Evolutionary conservation across 768 basidiomycete genomes (phyloP).

Genomic region (Guyanaporus albipodus): DNA sequence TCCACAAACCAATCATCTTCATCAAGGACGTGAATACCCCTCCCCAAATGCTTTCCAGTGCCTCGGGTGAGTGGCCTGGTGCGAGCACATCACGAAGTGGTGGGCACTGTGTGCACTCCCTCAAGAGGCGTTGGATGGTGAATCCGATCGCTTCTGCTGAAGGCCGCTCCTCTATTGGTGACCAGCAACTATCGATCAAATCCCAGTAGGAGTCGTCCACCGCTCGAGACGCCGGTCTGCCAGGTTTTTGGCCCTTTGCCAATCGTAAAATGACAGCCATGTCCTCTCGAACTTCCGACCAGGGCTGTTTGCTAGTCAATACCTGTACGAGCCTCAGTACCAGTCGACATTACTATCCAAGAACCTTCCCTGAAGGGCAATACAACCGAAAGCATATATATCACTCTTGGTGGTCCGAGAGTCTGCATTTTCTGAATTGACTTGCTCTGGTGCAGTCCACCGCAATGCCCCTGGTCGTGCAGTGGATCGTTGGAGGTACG

Average conservation of each 20-base stretch:
- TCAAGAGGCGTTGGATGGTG: neutral
- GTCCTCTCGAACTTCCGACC: slow-evolving; percentile 2
- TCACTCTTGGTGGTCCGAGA: slow-evolving; percentile 3
- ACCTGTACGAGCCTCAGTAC: slow-evolving; percentile 16
- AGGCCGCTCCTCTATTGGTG: too few species aligned
- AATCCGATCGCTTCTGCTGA: neutral
- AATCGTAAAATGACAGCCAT: slow-evolving; percentile 5
- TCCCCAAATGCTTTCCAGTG: too few species aligned
- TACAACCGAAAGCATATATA: slow-evolving; percentile 28
- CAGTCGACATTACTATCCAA: neutral
- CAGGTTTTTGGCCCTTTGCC: neutral
- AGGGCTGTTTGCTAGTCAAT: slow-evolving; percentile 13
- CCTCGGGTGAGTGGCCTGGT: too few species aligned
- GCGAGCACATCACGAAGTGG: too few species aligned
- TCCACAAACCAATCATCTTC: too few species aligned
- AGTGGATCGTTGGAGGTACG: slow-evolving; percentile 5
- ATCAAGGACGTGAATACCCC: too few species aligned
- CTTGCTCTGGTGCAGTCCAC: neutral
- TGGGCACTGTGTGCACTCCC: neutral
- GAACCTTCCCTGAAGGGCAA: slow-evolving; percentile 22
- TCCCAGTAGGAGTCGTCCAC: too few species aligned
- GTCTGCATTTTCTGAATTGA: too few species aligned
- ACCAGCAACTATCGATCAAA: too few species aligned
- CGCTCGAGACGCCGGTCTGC: neutral
- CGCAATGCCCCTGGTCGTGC: neutral